Percentiles rank a stretch among this genome's conserved stretches.
phyloP scores from a whole-genome alignment of 179 eudicot species.

The Kewa caespitosa region DNA sequence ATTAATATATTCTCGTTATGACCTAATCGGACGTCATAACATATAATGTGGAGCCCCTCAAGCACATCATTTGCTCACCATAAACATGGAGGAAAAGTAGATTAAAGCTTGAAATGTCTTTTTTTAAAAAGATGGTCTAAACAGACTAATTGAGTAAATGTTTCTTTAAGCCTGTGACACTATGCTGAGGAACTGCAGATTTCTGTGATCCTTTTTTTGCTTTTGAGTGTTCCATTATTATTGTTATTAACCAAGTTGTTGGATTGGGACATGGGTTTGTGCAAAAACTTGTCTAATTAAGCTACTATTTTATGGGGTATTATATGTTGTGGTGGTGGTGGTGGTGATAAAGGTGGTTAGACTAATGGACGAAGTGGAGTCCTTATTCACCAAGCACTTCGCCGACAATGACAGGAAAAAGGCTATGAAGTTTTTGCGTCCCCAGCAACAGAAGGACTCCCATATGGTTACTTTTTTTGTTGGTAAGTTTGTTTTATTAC shows the following conservation, averaged over 20 bases:
- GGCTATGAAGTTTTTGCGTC: conserved; percentile 90
- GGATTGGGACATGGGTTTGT: conserved; percentile 8
- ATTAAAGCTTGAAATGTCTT: not conserved
- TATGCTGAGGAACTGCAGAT: not conserved
- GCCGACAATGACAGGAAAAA: conserved; percentile 88
- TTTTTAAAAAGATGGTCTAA: not conserved
- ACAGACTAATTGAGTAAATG: not conserved
- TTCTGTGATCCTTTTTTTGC: conserved; percentile 9
- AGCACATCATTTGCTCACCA: not conserved
- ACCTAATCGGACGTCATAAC: not conserved
- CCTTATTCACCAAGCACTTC: conserved; percentile 90
- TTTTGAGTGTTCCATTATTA: conserved; percentile 3
- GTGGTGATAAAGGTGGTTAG: conserved; percentile 67
- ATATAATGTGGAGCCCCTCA: not conserved
- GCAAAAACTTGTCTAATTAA: conserved; percentile 13
- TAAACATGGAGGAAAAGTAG: conserved; percentile 1
- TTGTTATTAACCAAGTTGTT: conserved; percentile 20
- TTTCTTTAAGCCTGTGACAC: not conserved
- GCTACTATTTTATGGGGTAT: conserved; percentile 17
- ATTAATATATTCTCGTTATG: not conserved
- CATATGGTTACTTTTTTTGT: conserved; percentile 93
- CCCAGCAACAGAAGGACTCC: conserved; percentile 79
- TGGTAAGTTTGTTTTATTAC: conserved; percentile 41
- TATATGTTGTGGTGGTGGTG: conserved; percentile 29
- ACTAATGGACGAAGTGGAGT: conserved; percentile 95